Evolutionary conservation across 805 yeast species (phyloP).

Genomic region (Lipomyces oligophaga): DNA sequence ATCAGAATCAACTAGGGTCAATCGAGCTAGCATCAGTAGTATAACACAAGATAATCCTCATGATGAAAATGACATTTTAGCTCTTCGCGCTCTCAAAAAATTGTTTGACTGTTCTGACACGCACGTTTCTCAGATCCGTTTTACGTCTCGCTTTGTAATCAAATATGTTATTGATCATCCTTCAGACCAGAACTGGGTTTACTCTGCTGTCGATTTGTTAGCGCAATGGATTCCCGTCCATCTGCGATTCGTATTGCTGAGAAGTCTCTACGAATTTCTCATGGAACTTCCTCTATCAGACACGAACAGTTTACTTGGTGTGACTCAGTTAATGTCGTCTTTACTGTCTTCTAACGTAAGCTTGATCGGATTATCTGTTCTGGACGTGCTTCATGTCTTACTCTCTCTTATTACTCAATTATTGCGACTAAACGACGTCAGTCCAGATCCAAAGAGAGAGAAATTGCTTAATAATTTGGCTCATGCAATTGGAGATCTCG

Average conservation of each 20-base stretch:
- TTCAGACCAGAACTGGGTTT: conserved; percentile 47
- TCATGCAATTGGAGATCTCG: conserved; percentile 61
- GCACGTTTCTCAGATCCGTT: conserved; percentile 52
- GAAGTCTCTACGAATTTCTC: conserved; percentile 35
- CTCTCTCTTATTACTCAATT: conserved; percentile 36
- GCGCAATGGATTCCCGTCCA: conserved; percentile 80
- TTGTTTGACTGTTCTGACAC: conserved; percentile 55
- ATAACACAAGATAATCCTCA: conserved; percentile 13
- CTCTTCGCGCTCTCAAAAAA: conserved; percentile 47
- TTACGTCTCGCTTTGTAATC: conserved; percentile 53
- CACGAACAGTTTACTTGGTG: conserved; percentile 38
- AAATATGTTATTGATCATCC: conserved; percentile 41
- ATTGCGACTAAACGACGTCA: conserved; percentile 33
- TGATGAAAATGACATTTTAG: conserved; percentile 13
- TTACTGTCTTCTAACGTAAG: conserved; percentile 73
- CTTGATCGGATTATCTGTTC: conserved; percentile 80
- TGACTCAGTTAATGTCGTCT: conserved; percentile 50
- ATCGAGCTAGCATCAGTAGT: background rate
- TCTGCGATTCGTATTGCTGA: conserved; percentile 60
- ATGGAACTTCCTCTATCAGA: conserved; percentile 22
- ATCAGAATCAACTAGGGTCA: background rate
- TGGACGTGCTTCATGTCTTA: conserved; percentile 50
- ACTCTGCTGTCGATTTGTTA: conserved; percentile 56
- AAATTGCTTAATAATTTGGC: conserved; percentile 47
- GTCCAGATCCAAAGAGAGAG: conserved; percentile 4